These are phyloP conservation scores for Protomyces pachydermus DNA, from an alignment of 1,139 yeast genomes.

Conservation along the genomic window DNA sequence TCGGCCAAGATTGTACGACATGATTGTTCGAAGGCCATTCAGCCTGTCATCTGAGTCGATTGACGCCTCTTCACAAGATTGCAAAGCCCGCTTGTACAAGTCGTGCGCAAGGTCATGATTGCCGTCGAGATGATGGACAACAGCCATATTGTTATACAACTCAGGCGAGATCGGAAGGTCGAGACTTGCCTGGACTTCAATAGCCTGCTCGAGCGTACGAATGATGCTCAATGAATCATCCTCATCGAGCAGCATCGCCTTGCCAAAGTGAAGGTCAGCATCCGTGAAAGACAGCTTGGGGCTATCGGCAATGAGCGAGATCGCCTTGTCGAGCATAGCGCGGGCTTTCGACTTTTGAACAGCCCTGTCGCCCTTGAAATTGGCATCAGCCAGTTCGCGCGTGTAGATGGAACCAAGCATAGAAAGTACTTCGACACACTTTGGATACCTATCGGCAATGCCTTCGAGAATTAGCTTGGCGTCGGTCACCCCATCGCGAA, in stretches of 20 bases:
- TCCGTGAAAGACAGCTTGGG: constrained; percentile 48
- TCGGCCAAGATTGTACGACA: constrained; percentile 43
- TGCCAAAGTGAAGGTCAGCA: constrained; percentile 31
- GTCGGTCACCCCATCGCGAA: constrained; percentile 71
- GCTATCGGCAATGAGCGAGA: constrained; percentile 49
- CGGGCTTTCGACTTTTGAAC: constrained; percentile 33
- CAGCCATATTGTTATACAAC: constrained; percentile 78
- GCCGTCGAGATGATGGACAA: constrained; percentile 65
- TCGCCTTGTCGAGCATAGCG: constrained; percentile 63
- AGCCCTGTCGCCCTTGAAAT: constrained; percentile 27
- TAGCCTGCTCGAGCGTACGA: constrained; percentile 46
- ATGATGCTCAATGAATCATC: constrained; percentile 46
- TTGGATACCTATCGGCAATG: constrained; percentile 60
- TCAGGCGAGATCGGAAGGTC: constrained; percentile 57
- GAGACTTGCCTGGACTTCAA: constrained; percentile 45
- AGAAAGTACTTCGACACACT: constrained; percentile 69
- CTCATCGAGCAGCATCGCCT: constrained; percentile 48
- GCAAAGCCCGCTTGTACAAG: constrained; percentile 52
- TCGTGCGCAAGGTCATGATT: constrained; percentile 51
- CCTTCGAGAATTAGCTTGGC: constrained; percentile 81
- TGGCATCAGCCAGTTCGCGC: constrained; percentile 37
- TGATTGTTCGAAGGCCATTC: constrained; percentile 35
- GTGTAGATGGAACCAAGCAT: constrained; percentile 71
- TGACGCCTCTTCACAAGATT: constrained; percentile 37
- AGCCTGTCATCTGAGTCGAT: background rate